Conservation (phyloP, 106 monocot species). For the Phalaenopsis equestris region DNA sequence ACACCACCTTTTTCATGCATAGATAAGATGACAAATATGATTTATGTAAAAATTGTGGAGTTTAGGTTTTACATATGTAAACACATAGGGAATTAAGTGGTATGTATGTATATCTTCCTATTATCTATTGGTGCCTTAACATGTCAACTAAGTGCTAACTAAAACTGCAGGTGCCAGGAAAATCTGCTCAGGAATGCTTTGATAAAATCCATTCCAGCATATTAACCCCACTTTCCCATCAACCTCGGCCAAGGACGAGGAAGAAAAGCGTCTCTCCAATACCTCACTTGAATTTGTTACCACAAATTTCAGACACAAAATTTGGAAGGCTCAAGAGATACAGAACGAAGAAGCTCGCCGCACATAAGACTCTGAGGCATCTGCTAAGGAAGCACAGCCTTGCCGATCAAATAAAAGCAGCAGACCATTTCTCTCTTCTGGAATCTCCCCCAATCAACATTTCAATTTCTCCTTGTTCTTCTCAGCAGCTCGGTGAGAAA, state of each 20-base stretch:
- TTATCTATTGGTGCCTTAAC: not conserved
- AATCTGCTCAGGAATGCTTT: slow-evolving; percentile 60
- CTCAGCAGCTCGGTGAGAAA: slow-evolving; percentile 19
- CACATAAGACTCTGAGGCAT: slow-evolving; percentile 45
- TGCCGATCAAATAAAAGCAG: slow-evolving; percentile 28
- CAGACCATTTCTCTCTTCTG: slow-evolving; percentile 52
- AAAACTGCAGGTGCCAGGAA: slow-evolving; percentile 53
- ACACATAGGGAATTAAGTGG: too few relatives aligned
- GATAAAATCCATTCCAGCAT: slow-evolving; percentile 40
- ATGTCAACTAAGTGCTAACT: not conserved
- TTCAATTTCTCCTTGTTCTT: slow-evolving; percentile 2
- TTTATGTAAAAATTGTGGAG: too few relatives aligned
- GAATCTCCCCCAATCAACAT: slow-evolving; percentile 30
- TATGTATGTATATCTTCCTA: too few relatives aligned
- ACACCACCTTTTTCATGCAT: too few relatives aligned
- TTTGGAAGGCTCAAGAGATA: slow-evolving; percentile 20
- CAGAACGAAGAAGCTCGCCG: slow-evolving; percentile 35
- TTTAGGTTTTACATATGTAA: too few relatives aligned
- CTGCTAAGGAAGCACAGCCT: slow-evolving; percentile 42
- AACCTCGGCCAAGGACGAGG: slow-evolving; percentile 25
- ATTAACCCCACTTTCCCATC: slow-evolving; percentile 38
- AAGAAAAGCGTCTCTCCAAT: slow-evolving; percentile 29
- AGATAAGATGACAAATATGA: too few relatives aligned
- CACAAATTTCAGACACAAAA: not conserved
- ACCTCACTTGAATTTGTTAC: slow-evolving; percentile 18